Percentiles rank a stretch among this genome's conserved stretches.
phyloP scores from a whole-genome alignment of 345 rosid species.

The Gynandropsis gynandra region DNA sequence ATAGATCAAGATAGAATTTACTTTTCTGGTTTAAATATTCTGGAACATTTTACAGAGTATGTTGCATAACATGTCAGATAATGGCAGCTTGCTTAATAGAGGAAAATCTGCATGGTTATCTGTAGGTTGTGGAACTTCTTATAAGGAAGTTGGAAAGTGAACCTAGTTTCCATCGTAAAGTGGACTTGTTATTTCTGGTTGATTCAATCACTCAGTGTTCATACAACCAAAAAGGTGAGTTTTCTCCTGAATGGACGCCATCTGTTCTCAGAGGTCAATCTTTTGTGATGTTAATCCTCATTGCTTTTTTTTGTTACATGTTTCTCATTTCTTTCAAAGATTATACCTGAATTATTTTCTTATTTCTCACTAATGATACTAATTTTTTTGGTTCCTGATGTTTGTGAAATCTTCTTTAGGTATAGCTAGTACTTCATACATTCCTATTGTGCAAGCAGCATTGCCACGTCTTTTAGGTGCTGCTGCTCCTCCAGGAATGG shows the following conservation, averaged over 20 bases:
- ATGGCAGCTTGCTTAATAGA: constrained; percentile 10
- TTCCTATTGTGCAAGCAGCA: constrained; percentile 90
- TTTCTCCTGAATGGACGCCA: constrained; percentile 16
- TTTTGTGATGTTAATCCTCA: not conserved
- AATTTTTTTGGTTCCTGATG: constrained; percentile 1
- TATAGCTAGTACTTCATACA: constrained; percentile 85
- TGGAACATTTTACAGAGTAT: constrained; percentile 1
- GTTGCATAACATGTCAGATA: constrained; percentile 5
- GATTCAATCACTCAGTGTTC: constrained; percentile 99
- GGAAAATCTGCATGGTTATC: not conserved
- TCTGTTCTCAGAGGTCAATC: constrained; percentile 12
- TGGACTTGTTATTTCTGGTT: constrained; percentile 91
- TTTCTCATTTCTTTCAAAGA: constrained; percentile 3
- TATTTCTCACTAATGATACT: not conserved
- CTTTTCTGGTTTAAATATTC: constrained; percentile 7
- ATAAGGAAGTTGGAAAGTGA: constrained; percentile 85
- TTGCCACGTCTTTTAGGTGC: constrained; percentile 91
- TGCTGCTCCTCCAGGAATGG: constrained; percentile 83
- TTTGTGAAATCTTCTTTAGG: constrained; percentile 37
- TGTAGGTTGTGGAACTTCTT: constrained; percentile 95
- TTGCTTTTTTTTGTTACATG: not conserved
- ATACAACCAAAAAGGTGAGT: constrained; percentile 78
- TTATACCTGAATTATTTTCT: not conserved
- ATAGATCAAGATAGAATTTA: constrained; percentile 8
- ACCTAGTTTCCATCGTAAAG: constrained; percentile 79